Percentiles rank a stretch among this genome's conserved stretches.
phyloP scores from a whole-genome alignment of 225 moss, liverwort and hornwort genomes.

The Marchantia paleacea region DNA sequence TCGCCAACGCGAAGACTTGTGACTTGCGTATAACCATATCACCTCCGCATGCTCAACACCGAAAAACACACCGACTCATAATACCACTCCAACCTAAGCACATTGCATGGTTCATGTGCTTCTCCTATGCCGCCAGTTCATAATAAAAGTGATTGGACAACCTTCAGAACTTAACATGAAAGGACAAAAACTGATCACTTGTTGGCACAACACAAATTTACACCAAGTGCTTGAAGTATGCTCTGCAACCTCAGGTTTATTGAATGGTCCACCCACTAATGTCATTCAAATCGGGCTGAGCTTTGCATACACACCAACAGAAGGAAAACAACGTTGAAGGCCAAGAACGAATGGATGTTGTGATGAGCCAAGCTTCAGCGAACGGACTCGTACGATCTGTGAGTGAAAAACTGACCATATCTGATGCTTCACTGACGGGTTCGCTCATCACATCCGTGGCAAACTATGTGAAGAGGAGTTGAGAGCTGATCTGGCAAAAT shows the following conservation, averaged over 20 bases:
- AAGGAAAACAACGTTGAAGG: neutral
- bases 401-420: neutral
- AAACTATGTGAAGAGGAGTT: neutral
- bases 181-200: neutral
- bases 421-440: neutral
- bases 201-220: neutral
- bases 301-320: constrained; percentile 1
- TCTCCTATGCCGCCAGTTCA: neutral
- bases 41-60: neutral
- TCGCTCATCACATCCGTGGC: neutral
- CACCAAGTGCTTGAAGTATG: neutral
- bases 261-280: neutral
- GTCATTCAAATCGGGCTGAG: neutral
- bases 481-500: constrained; percentile 18
- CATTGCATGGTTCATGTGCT: neutral
- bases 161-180: too few species aligned
- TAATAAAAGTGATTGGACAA: neutral
- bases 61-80: neutral
- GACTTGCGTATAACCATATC: neutral
- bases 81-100: too few species aligned
- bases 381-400: neutral
- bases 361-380: neutral
- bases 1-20: neutral
- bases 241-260: neutral
- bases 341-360: neutral